Evolutionary conservation across 495 filamentous ascomycete genomes (phyloP), one percentile per base, ranked within the genome.

Genomic region (Penicillium herquei): DNA sequence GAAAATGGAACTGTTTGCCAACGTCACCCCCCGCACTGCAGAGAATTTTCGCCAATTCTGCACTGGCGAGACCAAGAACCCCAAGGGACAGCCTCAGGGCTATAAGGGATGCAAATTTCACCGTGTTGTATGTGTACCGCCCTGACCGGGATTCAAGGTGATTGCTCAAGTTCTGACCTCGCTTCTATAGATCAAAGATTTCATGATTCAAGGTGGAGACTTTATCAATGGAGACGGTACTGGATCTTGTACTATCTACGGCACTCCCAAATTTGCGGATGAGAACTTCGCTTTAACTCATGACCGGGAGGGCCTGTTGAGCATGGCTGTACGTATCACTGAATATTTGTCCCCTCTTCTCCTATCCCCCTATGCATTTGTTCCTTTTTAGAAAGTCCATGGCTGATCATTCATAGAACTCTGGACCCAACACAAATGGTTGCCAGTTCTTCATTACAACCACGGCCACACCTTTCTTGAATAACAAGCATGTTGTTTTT

Each of bases 11-110:
- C 87, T 98, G 55, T 97, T 92, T 79, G 84, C 87, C 40, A 80
- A 94, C 66, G 75, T 86, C 7, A 89, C 89, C 0, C 95, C 94
- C 32, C 84, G 85, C 56, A 98, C 94, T 6, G 91, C 93, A 14
- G 94, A 97, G 73, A 98, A 98, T 73, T 97, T 98, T 70, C 89
- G 93, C 12, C 90, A 95, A 67, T 96, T 95, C 74, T 98, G 95
- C 73, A 98, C 92, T 0, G 95, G 94, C 55, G 94, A 98, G 74
- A 87, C 78, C 46, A 97, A 92, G 76, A 89, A 88, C 63, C 64
- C 79, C 42, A 81, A 85, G 32, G 91, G 92, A n/a, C 78, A 84
- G 51, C 90, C 91, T 7, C 85, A 94, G 63, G 94, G 94, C 32
- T 98, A 96, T 75, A 98, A 97, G 69, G 89, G 90, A 26, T 84